These are phyloP conservation scores for Clitopilus hobsonii DNA, from an alignment of 768 basidiomycete species.

Conservation along the genomic window DNA sequence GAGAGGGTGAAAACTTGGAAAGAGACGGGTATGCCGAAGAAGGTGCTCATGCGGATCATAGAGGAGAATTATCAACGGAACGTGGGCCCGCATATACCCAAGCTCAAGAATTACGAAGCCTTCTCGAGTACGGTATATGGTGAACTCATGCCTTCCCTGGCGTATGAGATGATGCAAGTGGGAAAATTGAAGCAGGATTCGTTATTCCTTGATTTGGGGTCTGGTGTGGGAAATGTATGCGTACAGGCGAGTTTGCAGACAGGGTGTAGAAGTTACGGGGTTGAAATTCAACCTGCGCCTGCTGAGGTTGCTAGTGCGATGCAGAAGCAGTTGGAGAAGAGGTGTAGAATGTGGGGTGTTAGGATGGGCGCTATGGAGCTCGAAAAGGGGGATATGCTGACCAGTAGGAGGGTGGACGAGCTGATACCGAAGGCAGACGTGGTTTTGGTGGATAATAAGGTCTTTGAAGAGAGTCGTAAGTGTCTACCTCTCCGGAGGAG, in stretches of 20 bases:
- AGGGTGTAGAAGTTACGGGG: constrained; percentile 73
- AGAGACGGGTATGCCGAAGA: constrained; percentile 50
- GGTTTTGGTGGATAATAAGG: constrained; percentile 86
- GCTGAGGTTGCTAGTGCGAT: constrained; percentile 77
- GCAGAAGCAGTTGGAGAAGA: constrained; percentile 64
- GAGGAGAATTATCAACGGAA: constrained; percentile 93
- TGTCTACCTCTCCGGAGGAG: constrained; percentile 12
- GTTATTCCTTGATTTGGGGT: constrained; percentile 80
- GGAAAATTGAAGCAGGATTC: constrained; percentile 55
- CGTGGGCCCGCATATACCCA: constrained; percentile 86
- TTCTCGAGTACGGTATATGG: constrained; percentile 87
- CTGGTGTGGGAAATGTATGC: constrained; percentile 83
- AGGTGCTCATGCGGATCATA: constrained; percentile 68
- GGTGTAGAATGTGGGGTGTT: constrained; percentile 92
- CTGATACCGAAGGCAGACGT: constrained; percentile 83
- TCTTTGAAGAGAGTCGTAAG: constrained; percentile 70
- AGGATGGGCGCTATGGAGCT: constrained; percentile 69
- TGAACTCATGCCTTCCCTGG: constrained; percentile 80
- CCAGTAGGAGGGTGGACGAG: constrained; percentile 58
- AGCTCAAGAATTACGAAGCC: constrained; percentile 74
- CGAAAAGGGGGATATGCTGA: constrained; percentile 84
- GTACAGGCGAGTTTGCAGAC: constrained; percentile 79
- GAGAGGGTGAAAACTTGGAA: constrained; percentile 46
- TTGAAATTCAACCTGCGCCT: constrained; percentile 74
- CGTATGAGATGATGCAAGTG: constrained; percentile 62